Evolutionary conservation across 257 asterid genomes (phyloP).

Genomic region (Mentha longifolia): DNA sequence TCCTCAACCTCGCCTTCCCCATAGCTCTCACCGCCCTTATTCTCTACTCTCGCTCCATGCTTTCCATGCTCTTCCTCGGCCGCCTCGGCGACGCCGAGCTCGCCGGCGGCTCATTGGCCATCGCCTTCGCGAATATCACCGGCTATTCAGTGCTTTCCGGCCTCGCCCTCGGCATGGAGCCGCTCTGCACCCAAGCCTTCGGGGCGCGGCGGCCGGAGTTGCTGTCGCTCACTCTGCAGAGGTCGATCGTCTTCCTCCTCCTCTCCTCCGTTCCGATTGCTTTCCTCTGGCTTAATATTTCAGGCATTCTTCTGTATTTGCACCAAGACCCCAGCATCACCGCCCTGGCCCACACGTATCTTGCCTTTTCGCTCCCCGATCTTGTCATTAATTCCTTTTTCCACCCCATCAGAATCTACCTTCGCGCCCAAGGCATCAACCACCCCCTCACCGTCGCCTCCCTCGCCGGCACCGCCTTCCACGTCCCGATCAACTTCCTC

Average conservation of each 20-base stretch:
- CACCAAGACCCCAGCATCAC: constrained; percentile 75
- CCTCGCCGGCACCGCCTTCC: constrained; percentile 59
- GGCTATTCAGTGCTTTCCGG: constrained; percentile 79
- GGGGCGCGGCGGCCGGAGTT: constrained; percentile 71
- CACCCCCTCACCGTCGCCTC: constrained; percentile 67
- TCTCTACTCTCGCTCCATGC: constrained; percentile 64
- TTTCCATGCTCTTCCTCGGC: constrained; percentile 79
- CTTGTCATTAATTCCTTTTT: constrained; percentile 67
- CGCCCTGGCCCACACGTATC: constrained; percentile 61
- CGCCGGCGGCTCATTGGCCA: constrained; percentile 79
- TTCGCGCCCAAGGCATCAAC: constrained; percentile 90
- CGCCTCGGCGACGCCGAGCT: constrained; percentile 67
- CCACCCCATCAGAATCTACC: constrained; percentile 83
- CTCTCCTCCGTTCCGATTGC: constrained; percentile 61
- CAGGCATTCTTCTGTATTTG: constrained; percentile 55
- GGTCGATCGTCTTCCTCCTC: constrained; percentile 65
- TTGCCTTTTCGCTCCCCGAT: constrained; percentile 73
- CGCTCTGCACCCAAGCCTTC: constrained; percentile 81
- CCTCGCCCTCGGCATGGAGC: constrained; percentile 81
- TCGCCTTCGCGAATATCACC: constrained; percentile 76
- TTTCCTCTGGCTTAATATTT: constrained; percentile 70
- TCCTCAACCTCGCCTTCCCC: constrained; percentile 61
- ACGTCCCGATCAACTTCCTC: constrained; percentile 57
- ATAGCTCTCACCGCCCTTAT: constrained; percentile 76
- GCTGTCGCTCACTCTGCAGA: constrained; percentile 65